Evolutionary conservation across 1,139 yeast genomes (phyloP).

Genomic region (Zhuliangozyma blackwelliae): DNA sequence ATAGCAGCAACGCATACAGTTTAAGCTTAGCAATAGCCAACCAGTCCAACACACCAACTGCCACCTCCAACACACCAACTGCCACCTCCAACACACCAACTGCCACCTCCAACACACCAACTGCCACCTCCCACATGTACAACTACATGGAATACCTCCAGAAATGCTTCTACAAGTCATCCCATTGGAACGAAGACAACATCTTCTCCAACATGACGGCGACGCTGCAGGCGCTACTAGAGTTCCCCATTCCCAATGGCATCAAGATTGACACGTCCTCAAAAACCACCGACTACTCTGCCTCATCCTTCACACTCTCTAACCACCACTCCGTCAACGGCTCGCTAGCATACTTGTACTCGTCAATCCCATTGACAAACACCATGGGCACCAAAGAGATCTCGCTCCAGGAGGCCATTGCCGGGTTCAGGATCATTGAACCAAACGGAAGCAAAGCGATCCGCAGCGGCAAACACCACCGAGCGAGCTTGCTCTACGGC

Average conservation of each 20-base stretch:
- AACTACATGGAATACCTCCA: conserved; percentile 83
- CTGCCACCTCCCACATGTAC: conserved; percentile 43
- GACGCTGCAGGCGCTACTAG: conserved; percentile 65
- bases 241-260: conserved; percentile 72
- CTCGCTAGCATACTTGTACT: conserved; percentile 75
- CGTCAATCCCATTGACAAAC: conserved; percentile 53
- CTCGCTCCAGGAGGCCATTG: conserved; percentile 67
- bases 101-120: background rate
- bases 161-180: conserved; percentile 60
- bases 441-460: conserved; percentile 21
- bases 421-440: conserved; percentile 67
- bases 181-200: conserved; percentile 77
- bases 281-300: conserved; percentile 66
- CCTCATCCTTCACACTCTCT: conserved; percentile 69
- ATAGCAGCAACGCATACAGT: too few relatives aligned
- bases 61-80: conserved; percentile 15
- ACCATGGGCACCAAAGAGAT: conserved; percentile 51
- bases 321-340: conserved; percentile 73
- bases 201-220: conserved; percentile 69
- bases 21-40: too few relatives aligned
- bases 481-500: conserved; percentile 53
- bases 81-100: conserved; percentile 15
- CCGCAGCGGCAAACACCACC: background rate
- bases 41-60: background rate
- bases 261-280: conserved; percentile 66